A percentile compares a stretch with the other conserved stretches of the same genome.
phyloP scores from a whole-genome alignment of 169 alveolate genomes.

The Plasmodium berghei region DNA sequence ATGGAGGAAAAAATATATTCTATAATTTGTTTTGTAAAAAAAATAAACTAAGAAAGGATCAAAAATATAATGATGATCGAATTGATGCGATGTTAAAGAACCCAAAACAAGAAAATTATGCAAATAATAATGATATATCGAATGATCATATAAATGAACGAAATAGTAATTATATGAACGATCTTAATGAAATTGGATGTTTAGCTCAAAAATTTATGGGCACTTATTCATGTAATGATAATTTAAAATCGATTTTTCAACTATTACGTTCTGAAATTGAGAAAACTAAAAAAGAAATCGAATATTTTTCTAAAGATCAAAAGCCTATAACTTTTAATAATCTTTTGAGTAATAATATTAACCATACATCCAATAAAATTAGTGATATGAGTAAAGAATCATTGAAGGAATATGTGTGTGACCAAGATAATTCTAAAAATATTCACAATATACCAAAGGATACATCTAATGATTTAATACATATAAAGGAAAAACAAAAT shows the following conservation, averaged over 20 bases:
- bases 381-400: constrained; percentile 8
- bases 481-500: neutral
- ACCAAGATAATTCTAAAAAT: neutral
- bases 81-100: too few relatives aligned
- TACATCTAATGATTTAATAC: neutral
- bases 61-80: too few relatives aligned
- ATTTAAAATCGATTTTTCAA: constrained; percentile 71
- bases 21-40: too few relatives aligned
- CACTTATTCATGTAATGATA: constrained; percentile 43
- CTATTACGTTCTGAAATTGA: constrained; percentile 51
- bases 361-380: neutral
- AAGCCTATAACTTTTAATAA: constrained; percentile 33
- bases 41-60: too few relatives aligned
- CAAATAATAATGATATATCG: too few relatives aligned
- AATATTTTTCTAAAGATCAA: constrained; percentile 35
- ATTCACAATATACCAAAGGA: constrained; percentile 1
- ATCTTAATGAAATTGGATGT: constrained; percentile 33
- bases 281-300: constrained; percentile 36
- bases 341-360: constrained; percentile 11
- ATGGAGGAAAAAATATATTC: too few relatives aligned
- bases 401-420: constrained; percentile 2
- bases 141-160: neutral
- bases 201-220: constrained; percentile 21
- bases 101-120: too few relatives aligned
- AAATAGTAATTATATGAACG: constrained; percentile 38